phyloP scores from a whole-genome alignment of 1,284 basidiomycete genomes.

The Singerocomus inundabilis region DNA sequence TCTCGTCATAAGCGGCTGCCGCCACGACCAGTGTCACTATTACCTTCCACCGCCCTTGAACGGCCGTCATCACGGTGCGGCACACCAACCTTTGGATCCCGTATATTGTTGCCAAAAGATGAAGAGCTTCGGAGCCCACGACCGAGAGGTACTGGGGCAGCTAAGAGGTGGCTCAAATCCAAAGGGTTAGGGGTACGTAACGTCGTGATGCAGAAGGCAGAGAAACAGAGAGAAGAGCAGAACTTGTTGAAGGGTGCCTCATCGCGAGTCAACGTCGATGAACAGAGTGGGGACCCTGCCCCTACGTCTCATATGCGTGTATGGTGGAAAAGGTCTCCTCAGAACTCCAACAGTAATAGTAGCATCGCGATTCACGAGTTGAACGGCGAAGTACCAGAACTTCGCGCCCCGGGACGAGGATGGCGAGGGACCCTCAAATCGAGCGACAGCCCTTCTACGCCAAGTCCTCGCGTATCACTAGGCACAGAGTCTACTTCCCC shows the following conservation, averaged over 20 bases:
- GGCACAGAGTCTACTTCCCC: slow-evolving; percentile 15
- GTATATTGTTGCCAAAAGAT: slow-evolving; percentile 31
- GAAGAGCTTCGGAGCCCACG: slow-evolving; percentile 25
- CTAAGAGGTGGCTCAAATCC: slow-evolving; percentile 32
- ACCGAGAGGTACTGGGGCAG: slow-evolving; percentile 13
- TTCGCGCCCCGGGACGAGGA: slow-evolving; percentile 6
- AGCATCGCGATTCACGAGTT: slow-evolving; percentile 10
- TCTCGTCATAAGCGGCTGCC: slow-evolving; percentile 13
- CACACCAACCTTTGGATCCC: slow-evolving; percentile 58
- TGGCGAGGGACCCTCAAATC: slow-evolving; percentile 13
- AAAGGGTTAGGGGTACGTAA: slow-evolving; percentile 30
- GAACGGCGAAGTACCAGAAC: slow-evolving; percentile 4
- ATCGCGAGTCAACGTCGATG: slow-evolving; percentile 7
- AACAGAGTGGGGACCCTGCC: not conserved
- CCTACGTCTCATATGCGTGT: slow-evolving; percentile 26
- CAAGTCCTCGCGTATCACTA: slow-evolving; percentile 20
- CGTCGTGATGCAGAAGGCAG: slow-evolving; percentile 23
- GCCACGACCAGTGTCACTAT: slow-evolving; percentile 3
- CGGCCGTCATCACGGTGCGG: slow-evolving; percentile 46
- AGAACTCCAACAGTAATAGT: slow-evolving; percentile 10
- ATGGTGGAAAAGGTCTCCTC: slow-evolving; percentile 32
- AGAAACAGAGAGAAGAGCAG: slow-evolving; percentile 23
- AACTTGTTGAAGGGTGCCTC: not conserved
- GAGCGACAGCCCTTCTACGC: slow-evolving; percentile 18
- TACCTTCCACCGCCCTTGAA: slow-evolving; percentile 22